Percentiles rank a stretch among this genome's conserved stretches.
phyloP scores from a whole-genome alignment of 768 basidiomycete genomes.

The Serendipita vermifera region DNA sequence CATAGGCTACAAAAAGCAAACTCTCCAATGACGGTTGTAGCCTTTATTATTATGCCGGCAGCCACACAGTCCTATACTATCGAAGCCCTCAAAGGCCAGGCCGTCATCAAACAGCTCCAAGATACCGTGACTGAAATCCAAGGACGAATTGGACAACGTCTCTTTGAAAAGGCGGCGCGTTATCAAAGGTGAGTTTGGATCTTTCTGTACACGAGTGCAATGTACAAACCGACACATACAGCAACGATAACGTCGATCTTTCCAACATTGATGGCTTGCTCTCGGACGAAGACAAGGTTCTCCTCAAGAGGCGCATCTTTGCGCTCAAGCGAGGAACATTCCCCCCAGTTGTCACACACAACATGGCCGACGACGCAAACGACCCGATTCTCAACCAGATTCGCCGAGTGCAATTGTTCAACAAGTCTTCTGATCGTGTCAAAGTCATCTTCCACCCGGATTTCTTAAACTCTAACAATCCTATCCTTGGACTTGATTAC shows the following conservation, averaged over 20 bases:
- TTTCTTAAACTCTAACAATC: constrained; percentile 95
- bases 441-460: constrained; percentile 98
- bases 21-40: constrained; percentile 77
- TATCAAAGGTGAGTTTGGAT: constrained; percentile 63
- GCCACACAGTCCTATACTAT: constrained; percentile 92
- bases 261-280: constrained; percentile 66
- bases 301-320: constrained; percentile 91
- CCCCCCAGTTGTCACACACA: constrained; percentile 97
- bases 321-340: constrained; percentile 88
- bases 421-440: constrained; percentile 74
- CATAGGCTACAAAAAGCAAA: constrained; percentile 46
- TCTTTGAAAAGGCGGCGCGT: constrained; percentile 89
- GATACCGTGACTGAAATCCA: constrained; percentile 96
- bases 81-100: constrained; percentile 93
- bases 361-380: constrained; percentile 86
- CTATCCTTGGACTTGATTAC: constrained; percentile 92
- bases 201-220: not conserved
- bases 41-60: constrained; percentile 99
- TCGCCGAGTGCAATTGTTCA: constrained; percentile 88
- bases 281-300: constrained; percentile 83
- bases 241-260: constrained; percentile 58
- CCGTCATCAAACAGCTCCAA: constrained; percentile 89
- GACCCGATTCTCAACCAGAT: constrained; percentile 96
- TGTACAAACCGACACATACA: constrained; percentile 18
- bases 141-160: constrained; percentile 75